Evolutionary conservation across 345 rosid genomes (phyloP).

Genomic region (Cardamine chenopodiifolia): DNA sequence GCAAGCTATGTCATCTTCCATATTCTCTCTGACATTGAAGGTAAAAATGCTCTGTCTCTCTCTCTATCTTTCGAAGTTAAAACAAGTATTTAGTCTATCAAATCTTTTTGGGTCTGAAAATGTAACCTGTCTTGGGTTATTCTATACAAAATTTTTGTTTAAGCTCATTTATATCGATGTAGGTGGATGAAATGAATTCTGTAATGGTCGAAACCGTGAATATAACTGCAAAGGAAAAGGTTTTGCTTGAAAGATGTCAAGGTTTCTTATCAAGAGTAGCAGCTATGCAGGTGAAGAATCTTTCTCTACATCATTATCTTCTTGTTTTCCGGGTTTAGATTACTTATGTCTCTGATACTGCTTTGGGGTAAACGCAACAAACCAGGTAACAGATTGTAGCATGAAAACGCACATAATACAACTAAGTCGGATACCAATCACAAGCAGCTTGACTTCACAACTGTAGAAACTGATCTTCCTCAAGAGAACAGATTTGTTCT

Average conservation of each 20-base stretch:
- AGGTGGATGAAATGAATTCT: constrained; percentile 84
- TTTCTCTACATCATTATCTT: constrained; percentile 1
- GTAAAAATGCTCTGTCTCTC: constrained; percentile 43
- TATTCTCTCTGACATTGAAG: constrained; percentile 66
- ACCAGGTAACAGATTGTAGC: constrained; percentile 89
- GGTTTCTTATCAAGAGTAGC: constrained; percentile 69
- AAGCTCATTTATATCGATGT: background rate
- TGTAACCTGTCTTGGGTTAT: background rate
- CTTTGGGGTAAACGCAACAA: constrained; percentile 4
- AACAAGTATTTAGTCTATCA: background rate
- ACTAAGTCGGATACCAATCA: constrained; percentile 55
- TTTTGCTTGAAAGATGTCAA: constrained; percentile 76
- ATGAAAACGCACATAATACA: constrained; percentile 92
- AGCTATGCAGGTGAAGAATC: constrained; percentile 72
- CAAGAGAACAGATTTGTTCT: constrained; percentile 34
- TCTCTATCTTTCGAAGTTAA: background rate
- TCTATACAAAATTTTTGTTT: background rate
- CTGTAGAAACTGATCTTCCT: constrained; percentile 62
- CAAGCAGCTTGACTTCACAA: constrained; percentile 78
- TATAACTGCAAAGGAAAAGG: constrained; percentile 71
- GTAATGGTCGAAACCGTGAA: constrained; percentile 68
- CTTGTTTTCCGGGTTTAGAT: background rate
- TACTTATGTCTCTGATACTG: constrained; percentile 4
- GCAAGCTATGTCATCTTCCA: constrained; percentile 91
- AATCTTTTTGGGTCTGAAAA: constrained; percentile 17